Conservation (phyloP, 257 asterid species). For the Solanum pennellii region DNA sequence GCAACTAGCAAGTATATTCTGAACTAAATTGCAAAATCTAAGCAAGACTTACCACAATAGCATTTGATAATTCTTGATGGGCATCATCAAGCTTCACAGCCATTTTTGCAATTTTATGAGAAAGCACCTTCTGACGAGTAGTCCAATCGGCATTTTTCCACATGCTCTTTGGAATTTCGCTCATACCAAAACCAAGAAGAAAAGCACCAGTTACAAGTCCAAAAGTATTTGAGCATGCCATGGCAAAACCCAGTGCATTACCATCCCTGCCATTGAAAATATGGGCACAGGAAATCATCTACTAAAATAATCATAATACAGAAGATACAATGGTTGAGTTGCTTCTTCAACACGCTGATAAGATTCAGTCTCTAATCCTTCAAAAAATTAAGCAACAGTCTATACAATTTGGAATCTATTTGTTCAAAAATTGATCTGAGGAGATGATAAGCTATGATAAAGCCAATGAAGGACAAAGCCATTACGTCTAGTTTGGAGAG, state of each 20-base stretch:
- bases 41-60: constrained; percentile 74
- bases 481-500: background rate
- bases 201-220: constrained; percentile 99
- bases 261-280: constrained; percentile 44
- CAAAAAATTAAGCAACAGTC: background rate
- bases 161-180: constrained; percentile 84
- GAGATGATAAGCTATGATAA: background rate
- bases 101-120: constrained; percentile 89
- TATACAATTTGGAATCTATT: background rate
- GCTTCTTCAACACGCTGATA: background rate
- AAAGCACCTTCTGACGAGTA: constrained; percentile 85
- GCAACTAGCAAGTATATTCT: background rate
- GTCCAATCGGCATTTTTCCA: constrained; percentile 99
- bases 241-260: constrained; percentile 74
- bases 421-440: background rate
- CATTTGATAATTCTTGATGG: constrained; percentile 86
- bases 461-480: background rate
- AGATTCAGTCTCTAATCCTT: background rate
- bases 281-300: background rate
- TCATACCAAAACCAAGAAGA: constrained; percentile 98
- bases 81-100: constrained; percentile 99
- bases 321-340: background rate
- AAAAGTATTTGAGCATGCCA: constrained; percentile 99
- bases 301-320: background rate
- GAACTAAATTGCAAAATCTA: background rate